Base-by-base conservation (phyloP, 1,139 yeast genomes). In the Suhomyces bolitotheri region DNA sequence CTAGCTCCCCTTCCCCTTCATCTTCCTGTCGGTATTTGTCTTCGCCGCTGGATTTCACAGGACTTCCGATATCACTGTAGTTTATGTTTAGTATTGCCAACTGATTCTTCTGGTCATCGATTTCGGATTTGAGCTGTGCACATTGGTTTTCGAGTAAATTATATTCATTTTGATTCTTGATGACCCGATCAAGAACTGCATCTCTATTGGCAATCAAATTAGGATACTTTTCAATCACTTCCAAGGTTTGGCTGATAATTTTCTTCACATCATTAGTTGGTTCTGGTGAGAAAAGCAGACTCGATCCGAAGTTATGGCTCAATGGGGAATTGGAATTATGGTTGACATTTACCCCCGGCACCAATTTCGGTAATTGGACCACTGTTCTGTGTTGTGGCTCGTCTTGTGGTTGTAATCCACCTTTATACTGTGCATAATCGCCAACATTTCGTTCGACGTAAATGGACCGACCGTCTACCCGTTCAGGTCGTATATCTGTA, bases 381-480 rank as follows among this genome's bases (percentile, higher is more conserved):
- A 40, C 42, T 7, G 43, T 36, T n/a, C 28, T 38, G 15, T 20
- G 29, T 7, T 31, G 63, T 2, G 57, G 45, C 21, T 26, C 20
- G 15, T 38, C 36, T 5, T 29, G 12, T 19, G 34, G 31, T 3
- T 24, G 33, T 5, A 29, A 31, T 12, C 38, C 39, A 20, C 38
- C 40, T 27, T 46, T 46, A 25, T 35, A 32, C 17, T 36, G 42
- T 7, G 44, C 41, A 19, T 49, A 53, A 5, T 50, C 60, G 22
- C 47, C 45, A 16, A 44, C 46, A 21, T 55, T 53, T 3, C 46
- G 51, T 22, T 60, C 63, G 4, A 52, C 42, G 39, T 53, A 67
- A 15, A 55, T 45, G 6, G 64, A 46, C 38, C 57, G 59, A 1
- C 74, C 74, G 42, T 70, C 76, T 3, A 62, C 54, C 33, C 76